Evolutionary conservation across 257 asterid genomes (phyloP).

Genomic region (Thymus mandschuricus): DNA sequence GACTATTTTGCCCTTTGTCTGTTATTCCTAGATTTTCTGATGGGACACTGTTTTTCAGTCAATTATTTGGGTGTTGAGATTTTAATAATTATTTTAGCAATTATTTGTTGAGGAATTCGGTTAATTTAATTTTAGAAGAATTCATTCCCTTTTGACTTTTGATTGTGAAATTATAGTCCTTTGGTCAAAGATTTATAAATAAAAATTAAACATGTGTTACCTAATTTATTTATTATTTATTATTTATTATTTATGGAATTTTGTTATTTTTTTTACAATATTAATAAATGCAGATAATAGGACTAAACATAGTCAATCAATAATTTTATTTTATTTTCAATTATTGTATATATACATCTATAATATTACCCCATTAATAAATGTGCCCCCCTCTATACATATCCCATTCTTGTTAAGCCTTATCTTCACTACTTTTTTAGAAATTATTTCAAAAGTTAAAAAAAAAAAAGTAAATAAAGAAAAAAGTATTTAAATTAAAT

Average conservation of each 20-base stretch:
- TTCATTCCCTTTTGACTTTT: slow-evolving; percentile 2
- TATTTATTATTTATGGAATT: too few species aligned
- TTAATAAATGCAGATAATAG: too few species aligned
- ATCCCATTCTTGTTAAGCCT: neutral
- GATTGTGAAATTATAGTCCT: neutral
- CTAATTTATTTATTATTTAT: neutral
- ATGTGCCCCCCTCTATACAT: neutral
- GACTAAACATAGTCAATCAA: too few species aligned
- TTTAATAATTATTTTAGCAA: neutral
- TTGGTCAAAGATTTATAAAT: neutral
- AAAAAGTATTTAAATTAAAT: neutral
- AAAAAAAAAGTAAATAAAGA: neutral
- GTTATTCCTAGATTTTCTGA: slow-evolving; percentile 29
- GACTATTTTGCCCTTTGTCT: slow-evolving; percentile 23
- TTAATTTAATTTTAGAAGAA: neutral
- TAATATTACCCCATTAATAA: neutral
- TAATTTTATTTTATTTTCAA: neutral
- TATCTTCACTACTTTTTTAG: neutral
- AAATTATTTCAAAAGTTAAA: neutral
- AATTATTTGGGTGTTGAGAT: too few species aligned
- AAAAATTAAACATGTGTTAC: neutral
- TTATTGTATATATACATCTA: neutral
- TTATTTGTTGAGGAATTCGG: neutral
- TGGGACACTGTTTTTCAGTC: slow-evolving; percentile 17
- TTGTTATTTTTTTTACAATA: too few species aligned